Conservation (phyloP, 495 filamentous ascomycete species). For the Clavariopsis aquatica region DNA sequence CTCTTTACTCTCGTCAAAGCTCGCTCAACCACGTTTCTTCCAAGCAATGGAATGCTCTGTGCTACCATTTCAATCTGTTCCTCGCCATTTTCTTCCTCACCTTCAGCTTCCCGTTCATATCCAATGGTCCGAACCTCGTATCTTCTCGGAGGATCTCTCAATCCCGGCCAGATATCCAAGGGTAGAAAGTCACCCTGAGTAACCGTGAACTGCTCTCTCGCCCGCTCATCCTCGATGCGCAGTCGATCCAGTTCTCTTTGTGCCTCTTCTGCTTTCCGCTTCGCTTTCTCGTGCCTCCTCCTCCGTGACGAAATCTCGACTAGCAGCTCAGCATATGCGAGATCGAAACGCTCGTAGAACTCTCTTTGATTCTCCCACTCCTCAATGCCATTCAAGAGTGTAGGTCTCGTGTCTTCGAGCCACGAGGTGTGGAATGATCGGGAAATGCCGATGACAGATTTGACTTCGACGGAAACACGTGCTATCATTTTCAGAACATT, state of each 20-base stretch:
- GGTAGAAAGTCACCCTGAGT: conserved; percentile 87
- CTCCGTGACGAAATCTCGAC: conserved; percentile 77
- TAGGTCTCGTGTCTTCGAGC: conserved; percentile 66
- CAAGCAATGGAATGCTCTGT: conserved; percentile 56
- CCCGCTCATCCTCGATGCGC: conserved; percentile 64
- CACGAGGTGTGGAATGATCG: conserved; percentile 72
- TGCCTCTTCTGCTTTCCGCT: conserved; percentile 72
- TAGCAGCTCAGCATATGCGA: conserved; percentile 79
- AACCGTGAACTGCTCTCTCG: conserved; percentile 74
- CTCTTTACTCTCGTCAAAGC: conserved; percentile 48
- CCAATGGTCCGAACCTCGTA: conserved; percentile 54
- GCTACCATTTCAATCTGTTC: conserved; percentile 42
- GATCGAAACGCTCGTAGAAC: conserved; percentile 81
- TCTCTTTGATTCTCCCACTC: conserved; percentile 66
- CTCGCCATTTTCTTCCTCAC: conserved; percentile 14
- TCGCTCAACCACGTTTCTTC: conserved; percentile 57
- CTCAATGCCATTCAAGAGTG: conserved; percentile 28
- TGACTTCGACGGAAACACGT: conserved; percentile 64
- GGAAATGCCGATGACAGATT: conserved; percentile 65
- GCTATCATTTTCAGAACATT: conserved; percentile 16
- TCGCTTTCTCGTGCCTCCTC: conserved; percentile 68
- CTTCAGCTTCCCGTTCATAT: conserved; percentile 9
- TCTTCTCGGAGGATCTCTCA: conserved; percentile 60
- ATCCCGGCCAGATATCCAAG: conserved; percentile 83
- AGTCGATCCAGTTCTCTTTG: conserved; percentile 73